These are phyloP conservation scores for Rhytidiadelphus loreus DNA, from an alignment of 225 moss, liverwort and hornwort genomes.

Conservation along the genomic window DNA sequence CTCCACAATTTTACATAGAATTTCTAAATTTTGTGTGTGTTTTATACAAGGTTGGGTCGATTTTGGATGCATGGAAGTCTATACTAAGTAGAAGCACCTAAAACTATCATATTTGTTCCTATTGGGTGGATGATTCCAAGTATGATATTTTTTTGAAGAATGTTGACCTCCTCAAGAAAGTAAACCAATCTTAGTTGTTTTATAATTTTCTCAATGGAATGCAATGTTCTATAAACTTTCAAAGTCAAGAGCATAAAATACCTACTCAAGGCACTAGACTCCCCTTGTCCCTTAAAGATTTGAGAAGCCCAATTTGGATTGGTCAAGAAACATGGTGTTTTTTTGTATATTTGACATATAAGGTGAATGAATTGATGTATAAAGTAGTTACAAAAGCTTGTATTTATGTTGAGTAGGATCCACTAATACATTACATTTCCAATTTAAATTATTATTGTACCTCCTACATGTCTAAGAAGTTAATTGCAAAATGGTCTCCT, in stretches of 20 bases:
- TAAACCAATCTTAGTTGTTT: not conserved
- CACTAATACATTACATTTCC: not conserved
- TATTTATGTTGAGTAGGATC: not conserved
- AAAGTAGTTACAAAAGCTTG: not conserved
- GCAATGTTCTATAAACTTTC: not conserved
- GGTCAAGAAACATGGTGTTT: not conserved
- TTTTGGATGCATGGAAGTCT: fast-evolving
- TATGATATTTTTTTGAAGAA: no score
- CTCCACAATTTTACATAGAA: not conserved
- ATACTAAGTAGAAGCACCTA: not conserved
- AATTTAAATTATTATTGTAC: not conserved
- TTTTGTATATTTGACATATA: not conserved
- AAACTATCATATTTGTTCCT: not conserved
- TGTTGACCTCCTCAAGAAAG: fast-evolving
- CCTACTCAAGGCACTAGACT: not conserved
- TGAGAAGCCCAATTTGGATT: not conserved
- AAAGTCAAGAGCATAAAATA: not conserved
- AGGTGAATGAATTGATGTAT: not conserved
- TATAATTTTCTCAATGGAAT: not conserved
- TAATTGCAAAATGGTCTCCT: not conserved
- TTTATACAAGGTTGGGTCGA: not conserved
- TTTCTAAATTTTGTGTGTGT: fast-evolving
- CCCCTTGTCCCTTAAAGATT: not conserved
- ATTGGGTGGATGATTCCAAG: not conserved
- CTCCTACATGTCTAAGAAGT: not conserved